Base-by-base conservation (phyloP, 2,329 filamentous ascomycete species). In the Curvularia eragrostidis region DNA sequence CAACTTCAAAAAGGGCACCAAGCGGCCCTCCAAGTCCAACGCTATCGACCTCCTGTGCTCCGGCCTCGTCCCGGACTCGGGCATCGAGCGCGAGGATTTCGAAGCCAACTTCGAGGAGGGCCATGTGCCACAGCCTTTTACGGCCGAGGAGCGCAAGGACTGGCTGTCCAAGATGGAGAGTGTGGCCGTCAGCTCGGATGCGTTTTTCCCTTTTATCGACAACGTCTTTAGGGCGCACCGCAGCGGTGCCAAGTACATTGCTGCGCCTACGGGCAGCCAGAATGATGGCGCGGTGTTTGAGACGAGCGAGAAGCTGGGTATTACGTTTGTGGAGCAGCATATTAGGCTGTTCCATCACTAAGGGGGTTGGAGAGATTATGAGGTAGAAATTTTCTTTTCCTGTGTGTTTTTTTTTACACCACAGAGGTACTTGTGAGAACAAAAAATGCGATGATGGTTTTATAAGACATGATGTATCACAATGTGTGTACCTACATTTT, bases 121-220 rank as follows among this genome's bases (percentile, higher is more conserved):
- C 38, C 63, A 75, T 28, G 91, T 97, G 2, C 95, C 95, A 0
- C 78, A 84, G 61, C 84, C 89, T 3, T 98, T 99, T 80, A 91
- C 91, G 8, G 81, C 86, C 21, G 87, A 93, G 72, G 95, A 99
- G 85, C 88, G 91, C 68, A 86, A 89, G 56, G 89, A 87, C 65
- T 99, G 95, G 95, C 84, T 96, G 72, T 80, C 84, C 75, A 91
- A 96, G 84, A 82, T 98, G 69, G 84, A 83, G 61, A 85, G 91
- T 52, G 95, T 99, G 30, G 92, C 89, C 53, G 87, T 97, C 54
- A 96, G 91, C 52, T 96, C 91, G 64, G 95, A 99, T 78, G 95
- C 95, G 65, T 99, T 99, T 80, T 99, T 99, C 87, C 95, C 95
- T 67, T 99, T 99, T 81, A 91, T 92, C 73, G 95, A 99, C 83